phyloP scores from a whole-genome alignment of 345 rosid species.

The Geranium brycei region DNA sequence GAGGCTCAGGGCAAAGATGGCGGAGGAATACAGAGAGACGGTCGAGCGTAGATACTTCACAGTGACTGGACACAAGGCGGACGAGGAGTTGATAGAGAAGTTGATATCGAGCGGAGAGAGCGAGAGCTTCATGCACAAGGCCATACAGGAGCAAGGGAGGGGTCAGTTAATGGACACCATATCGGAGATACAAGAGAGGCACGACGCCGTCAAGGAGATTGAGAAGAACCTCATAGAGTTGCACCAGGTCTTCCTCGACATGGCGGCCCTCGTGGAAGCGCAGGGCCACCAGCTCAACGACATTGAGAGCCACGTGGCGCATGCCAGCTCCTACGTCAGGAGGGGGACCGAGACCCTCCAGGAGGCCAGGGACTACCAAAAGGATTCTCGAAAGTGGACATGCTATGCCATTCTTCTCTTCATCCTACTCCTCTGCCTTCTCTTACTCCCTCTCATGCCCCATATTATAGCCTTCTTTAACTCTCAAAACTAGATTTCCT shows the following conservation, averaged over 20 bases:
- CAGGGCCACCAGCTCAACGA: conserved; percentile 82
- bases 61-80: conserved; percentile 55
- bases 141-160: conserved; percentile 78
- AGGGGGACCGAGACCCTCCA: conserved; percentile 56
- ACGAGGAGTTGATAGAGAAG: conserved; percentile 66
- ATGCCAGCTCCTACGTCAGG: conserved; percentile 66
- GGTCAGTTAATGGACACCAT: conserved; percentile 71
- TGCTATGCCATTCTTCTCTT: conserved; percentile 46
- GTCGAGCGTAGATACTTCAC: conserved; percentile 72
- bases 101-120: conserved; percentile 78
- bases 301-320: conserved; percentile 67
- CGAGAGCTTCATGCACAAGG: conserved; percentile 68
- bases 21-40: conserved; percentile 55
- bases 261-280: conserved; percentile 77
- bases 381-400: conserved; percentile 66
- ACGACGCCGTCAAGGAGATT: conserved; percentile 71
- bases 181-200: conserved; percentile 81
- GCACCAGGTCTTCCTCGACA: conserved; percentile 74
- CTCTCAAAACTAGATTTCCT: no score
- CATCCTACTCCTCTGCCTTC: conserved; percentile 23
- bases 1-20: conserved; percentile 39
- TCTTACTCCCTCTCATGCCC: conserved; percentile 41
- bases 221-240: conserved; percentile 73
- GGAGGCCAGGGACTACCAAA: conserved; percentile 60
- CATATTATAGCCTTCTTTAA: neutral